Conservation (phyloP, 108 stramenopile species). For the Pelagomonas calceolata region DNA sequence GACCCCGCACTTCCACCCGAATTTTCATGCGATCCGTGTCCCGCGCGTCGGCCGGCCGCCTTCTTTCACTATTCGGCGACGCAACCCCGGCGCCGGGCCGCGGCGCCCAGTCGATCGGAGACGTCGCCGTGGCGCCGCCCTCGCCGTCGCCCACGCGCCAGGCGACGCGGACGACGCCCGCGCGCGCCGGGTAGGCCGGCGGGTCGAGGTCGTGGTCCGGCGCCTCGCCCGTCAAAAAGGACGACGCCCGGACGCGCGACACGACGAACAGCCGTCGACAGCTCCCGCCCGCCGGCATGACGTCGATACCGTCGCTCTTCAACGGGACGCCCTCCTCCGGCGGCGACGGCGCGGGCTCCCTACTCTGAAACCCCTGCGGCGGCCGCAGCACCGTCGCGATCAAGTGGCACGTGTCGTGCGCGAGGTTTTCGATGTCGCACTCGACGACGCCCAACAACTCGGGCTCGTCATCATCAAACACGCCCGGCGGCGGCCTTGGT, state of each 20-base stretch:
- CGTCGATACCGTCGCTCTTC: too few species aligned
- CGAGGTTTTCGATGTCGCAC: constrained; percentile 13
- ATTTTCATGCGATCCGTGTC: too few species aligned
- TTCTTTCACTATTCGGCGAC: too few species aligned
- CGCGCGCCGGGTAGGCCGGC: not conserved
- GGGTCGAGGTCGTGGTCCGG: not conserved
- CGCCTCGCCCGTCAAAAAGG: not conserved
- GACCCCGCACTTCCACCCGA: too few species aligned
- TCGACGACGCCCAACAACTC: constrained; percentile 12
- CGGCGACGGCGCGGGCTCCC: too few species aligned
- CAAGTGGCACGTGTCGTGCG: too few species aligned
- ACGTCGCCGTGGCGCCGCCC: not conserved
- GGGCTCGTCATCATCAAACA: not conserved
- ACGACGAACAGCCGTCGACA: not conserved
- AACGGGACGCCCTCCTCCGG: too few species aligned
- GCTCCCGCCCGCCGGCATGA: not conserved
- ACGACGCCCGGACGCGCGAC: not conserved
- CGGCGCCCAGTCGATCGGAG: not conserved
- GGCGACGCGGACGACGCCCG: not conserved
- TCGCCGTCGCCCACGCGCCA: not conserved
- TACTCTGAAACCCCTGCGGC: too few species aligned
- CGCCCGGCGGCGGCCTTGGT: too few species aligned
- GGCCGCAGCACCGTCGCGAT: too few species aligned
- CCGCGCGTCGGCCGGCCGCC: too few species aligned
- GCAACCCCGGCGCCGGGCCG: too few species aligned